Base-by-base conservation (phyloP, 2,329 filamentous ascomycete species). In the Davidsoniella australis region DNA sequence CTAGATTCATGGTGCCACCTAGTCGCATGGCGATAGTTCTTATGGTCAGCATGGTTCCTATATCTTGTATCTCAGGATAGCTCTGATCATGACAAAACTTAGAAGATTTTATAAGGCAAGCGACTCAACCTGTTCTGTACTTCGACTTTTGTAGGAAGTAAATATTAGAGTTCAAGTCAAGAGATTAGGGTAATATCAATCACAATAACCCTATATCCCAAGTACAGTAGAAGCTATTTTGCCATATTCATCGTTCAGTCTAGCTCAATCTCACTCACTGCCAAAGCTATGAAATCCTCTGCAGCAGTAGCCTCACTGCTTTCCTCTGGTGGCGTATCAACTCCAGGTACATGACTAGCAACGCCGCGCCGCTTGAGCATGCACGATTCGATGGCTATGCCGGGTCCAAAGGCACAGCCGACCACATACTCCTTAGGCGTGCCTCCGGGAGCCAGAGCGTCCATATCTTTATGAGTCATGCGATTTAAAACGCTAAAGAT, bases 371-470 rank as follows among this genome's bases (percentile, higher is more conserved):
- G 65, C 62, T 70, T 78, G 56, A 84, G 60, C 63, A 82, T 68
- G 58, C 75, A 78, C 72, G 80, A 80, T 63, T 84, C 80, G 26
- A 83, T 70, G 4, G 73, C 62, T 55, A 85, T 76, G 0, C 80
- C 80, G 0, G 80, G 80, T 0, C 80, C 80, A 58, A 85, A 85
- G 2, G 79, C 80, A 55, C 77, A 80, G 1, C 75, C 78, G 1
- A 83, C 70, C 4, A 85, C 69, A 51, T 76, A 73, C 43, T 82
- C 75, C 36, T 69, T 56, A 47, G 63, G 61, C 14, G 63, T 64
- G 2, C 70, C 72, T 1, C 60, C 68, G 0, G 73, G 72, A 0
- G 73, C 72, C 6, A 73, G 46, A 3, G 64, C 66, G 51, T 78
- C 75, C 74, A 79, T 79, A 8, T 77, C 73, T 56, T 75, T 74